These are phyloP conservation scores for Tuctoria greenei DNA, from an alignment of 176 grass and related monocot genomes.

Conservation along the genomic window DNA sequence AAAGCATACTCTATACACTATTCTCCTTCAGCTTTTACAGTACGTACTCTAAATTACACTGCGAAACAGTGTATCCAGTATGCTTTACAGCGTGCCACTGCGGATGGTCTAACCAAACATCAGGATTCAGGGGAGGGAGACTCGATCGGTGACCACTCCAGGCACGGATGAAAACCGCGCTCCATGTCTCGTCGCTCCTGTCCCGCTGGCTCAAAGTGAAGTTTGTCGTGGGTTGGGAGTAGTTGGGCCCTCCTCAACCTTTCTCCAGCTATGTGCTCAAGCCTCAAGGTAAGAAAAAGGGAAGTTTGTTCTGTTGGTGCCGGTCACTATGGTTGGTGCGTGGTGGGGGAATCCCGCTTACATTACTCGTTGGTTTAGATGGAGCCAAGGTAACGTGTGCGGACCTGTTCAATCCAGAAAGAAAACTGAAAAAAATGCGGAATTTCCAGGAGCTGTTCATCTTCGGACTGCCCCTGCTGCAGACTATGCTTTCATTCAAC, in stretches of 20 bases:
- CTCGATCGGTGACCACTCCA: not conserved
- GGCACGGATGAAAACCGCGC: not conserved
- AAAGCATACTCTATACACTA: no score
- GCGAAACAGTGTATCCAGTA: no score
- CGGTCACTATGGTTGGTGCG: not conserved
- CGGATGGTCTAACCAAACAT: no score
- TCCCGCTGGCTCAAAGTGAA: not conserved
- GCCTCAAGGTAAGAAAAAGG: not conserved
- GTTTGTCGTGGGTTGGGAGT: not conserved
- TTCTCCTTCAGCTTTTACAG: no score
- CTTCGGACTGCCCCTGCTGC: not conserved
- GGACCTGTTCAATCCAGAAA: not conserved
- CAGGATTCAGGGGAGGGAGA: not conserved
- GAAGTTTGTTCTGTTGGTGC: slow-evolving; percentile 16
- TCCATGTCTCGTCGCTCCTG: not conserved
- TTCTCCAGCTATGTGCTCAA: not conserved
- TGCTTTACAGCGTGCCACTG: no score
- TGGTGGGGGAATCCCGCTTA: slow-evolving; percentile 9
- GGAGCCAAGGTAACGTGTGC: not conserved
- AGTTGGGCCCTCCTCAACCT: not conserved
- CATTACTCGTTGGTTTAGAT: not conserved
- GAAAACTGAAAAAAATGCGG: not conserved
- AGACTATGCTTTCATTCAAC: no score
- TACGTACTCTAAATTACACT: no score
- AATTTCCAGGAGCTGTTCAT: not conserved